These are phyloP conservation scores for Russula griseocarnosa DNA, from an alignment of 768 basidiomycete genomes.

Conservation along the genomic window DNA sequence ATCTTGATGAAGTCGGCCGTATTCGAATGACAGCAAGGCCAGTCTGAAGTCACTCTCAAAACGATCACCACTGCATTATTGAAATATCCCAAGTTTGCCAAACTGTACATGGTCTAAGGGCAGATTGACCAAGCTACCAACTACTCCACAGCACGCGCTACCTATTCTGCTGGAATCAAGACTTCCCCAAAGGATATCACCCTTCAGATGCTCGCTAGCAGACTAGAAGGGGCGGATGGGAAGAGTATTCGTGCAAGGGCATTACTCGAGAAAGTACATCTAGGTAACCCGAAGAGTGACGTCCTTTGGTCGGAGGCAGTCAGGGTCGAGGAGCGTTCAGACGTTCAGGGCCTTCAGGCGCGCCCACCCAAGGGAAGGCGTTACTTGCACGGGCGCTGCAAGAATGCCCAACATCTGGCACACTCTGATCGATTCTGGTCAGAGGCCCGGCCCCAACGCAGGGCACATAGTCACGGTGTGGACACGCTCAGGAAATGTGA, in stretches of 20 bases:
- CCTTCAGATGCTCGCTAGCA: constrained; percentile 84
- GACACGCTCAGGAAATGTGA: constrained; percentile 92
- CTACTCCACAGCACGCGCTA: constrained; percentile 62
- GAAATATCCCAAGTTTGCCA: constrained; percentile 86
- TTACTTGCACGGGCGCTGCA: constrained; percentile 79
- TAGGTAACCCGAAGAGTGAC: constrained; percentile 82
- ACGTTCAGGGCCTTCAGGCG: too few relatives aligned
- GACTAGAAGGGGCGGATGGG: constrained; percentile 86
- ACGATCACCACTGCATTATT: constrained; percentile 69
- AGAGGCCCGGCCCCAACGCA: constrained; percentile 84
- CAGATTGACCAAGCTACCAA: constrained; percentile 77
- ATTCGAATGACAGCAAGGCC: constrained; percentile 87
- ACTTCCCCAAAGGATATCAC: constrained; percentile 79
- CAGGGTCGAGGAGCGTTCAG: constrained; percentile 88
- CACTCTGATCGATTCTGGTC: constrained; percentile 93
- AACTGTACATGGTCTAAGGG: constrained; percentile 96
- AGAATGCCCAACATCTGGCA: constrained; percentile 85
- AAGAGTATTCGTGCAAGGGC: constrained; percentile 91
- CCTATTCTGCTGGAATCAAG: constrained; percentile 82
- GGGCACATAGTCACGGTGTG: constrained; percentile 66
- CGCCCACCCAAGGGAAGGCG: constrained; percentile 76
- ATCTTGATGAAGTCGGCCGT: constrained; percentile 99
- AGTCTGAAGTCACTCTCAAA: constrained; percentile 65
- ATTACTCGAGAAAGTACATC: constrained; percentile 82
- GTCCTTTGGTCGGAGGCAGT: constrained; percentile 89